Conservation (phyloP, 2,329 filamentous ascomycete species). For the Cytospora schulzeri region DNA sequence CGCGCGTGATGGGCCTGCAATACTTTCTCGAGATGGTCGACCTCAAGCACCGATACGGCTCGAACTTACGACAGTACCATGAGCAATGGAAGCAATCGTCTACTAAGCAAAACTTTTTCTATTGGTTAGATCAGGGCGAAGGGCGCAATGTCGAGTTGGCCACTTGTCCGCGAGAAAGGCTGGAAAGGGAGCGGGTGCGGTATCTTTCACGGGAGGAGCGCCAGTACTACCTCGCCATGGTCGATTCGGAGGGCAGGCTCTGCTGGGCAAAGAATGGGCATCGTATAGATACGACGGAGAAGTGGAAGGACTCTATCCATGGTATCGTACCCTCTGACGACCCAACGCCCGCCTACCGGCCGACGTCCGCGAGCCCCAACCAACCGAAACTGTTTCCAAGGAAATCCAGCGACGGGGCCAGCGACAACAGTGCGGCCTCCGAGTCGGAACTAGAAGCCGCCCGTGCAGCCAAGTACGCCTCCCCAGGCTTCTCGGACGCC, state of each 20-base stretch:
- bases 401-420: slow-evolving; percentile 34
- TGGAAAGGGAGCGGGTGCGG: slow-evolving; percentile 79
- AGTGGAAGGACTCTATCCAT: slow-evolving; percentile 78
- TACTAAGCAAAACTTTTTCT: slow-evolving; percentile 88
- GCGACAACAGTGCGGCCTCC: slow-evolving; percentile 32
- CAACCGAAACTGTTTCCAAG: slow-evolving; percentile 29
- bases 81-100: slow-evolving; percentile 75
- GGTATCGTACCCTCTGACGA: slow-evolving; percentile 69
- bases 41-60: slow-evolving; percentile 83
- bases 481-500: slow-evolving; percentile 62
- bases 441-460: slow-evolving; percentile 57
- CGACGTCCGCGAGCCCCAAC: slow-evolving; percentile 38
- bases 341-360: slow-evolving; percentile 56
- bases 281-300: slow-evolving; percentile 73
- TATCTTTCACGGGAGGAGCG: slow-evolving; percentile 84
- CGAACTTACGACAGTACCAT: slow-evolving; percentile 80
- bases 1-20: slow-evolving; percentile 80
- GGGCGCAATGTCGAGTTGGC: slow-evolving; percentile 71
- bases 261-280: slow-evolving; percentile 84
- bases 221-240: slow-evolving; percentile 75
- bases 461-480: slow-evolving; percentile 65
- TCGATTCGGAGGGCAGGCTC: slow-evolving; percentile 74
- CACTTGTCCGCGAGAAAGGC: slow-evolving; percentile 69
- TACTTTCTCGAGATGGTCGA: slow-evolving; percentile 89
- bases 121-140: slow-evolving; percentile 85